Conservation (phyloP, 1,284 basidiomycete genomes). For the Rhodofomes roseus region DNA sequence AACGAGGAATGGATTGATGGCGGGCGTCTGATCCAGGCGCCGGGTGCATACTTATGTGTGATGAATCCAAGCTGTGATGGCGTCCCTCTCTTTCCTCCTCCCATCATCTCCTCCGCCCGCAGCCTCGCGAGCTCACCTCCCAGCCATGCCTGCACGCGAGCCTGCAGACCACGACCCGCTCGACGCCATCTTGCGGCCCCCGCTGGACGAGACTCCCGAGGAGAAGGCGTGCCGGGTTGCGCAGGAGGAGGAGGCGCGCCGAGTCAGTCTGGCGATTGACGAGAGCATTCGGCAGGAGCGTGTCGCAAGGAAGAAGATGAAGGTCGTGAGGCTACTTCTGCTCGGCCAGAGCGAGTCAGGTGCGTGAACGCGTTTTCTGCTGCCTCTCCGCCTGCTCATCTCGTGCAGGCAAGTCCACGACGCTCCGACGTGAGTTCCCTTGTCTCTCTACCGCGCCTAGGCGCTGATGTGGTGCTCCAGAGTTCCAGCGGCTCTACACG, state of each 20-base stretch:
- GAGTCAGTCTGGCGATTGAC: conserved; percentile 64
- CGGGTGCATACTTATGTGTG: neutral
- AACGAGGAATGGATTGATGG: neutral
- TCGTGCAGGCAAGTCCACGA: conserved; percentile 55
- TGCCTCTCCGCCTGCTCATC: neutral
- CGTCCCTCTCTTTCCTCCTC: conserved; percentile 14
- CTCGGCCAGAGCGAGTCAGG: conserved; percentile 77
- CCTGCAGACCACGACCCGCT: conserved; percentile 58
- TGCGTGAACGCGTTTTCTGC: conserved; percentile 28
- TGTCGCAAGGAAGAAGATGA: conserved; percentile 51
- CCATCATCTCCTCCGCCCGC: conserved; percentile 31
- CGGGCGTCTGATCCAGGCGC: neutral
- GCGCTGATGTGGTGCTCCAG: conserved; percentile 32
- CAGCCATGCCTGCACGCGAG: conserved; percentile 44
- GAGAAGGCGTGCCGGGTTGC: conserved; percentile 48
- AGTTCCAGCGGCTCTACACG: conserved; percentile 76
- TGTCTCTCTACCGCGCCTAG: neutral
- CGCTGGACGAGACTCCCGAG: conserved; percentile 55
- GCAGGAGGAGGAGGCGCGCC: conserved; percentile 57
- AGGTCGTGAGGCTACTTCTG: conserved; percentile 57
- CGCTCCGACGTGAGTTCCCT: conserved; percentile 58
- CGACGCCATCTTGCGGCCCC: conserved; percentile 56
- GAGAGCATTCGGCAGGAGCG: conserved; percentile 28
- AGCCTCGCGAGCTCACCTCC: conserved; percentile 32
- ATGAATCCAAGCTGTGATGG: neutral